A percentile compares a stretch with the other conserved stretches of the same genome.
These are phyloP conservation scores for Globisporangium middletonii DNA, from an alignment of 352 stramenopile species.

Conservation along the genomic window DNA sequence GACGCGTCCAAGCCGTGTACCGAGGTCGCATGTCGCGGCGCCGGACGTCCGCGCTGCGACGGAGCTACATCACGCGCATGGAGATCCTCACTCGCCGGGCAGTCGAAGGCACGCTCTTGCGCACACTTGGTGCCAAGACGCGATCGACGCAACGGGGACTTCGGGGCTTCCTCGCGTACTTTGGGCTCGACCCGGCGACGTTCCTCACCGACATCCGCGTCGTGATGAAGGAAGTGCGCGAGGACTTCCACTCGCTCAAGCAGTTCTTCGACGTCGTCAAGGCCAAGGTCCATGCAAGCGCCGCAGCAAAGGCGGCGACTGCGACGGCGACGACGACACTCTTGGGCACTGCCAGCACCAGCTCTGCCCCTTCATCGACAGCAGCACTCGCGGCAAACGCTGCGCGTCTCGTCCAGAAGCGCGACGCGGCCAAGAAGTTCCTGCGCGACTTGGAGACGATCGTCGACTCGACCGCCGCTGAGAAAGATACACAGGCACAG, in stretches of 20 bases:
- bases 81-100: constrained; percentile 55
- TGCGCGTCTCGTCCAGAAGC: constrained; percentile 29
- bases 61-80: constrained; percentile 74
- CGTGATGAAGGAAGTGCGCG: constrained; percentile 56
- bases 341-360: not conserved
- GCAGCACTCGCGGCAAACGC: not conserved
- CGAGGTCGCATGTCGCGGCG: constrained; percentile 60
- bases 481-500: constrained; percentile 33
- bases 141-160: constrained; percentile 55
- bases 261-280: constrained; percentile 60
- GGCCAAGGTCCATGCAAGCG: constrained; percentile 43
- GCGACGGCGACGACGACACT: not conserved
- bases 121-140: constrained; percentile 47
- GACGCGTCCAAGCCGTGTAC: constrained; percentile 63
- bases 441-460: constrained; percentile 58
- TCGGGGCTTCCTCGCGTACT: constrained; percentile 63
- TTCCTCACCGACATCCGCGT: constrained; percentile 65
- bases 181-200: constrained; percentile 67
- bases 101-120: constrained; percentile 57
- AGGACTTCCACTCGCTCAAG: constrained; percentile 62
- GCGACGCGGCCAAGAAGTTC: constrained; percentile 47
- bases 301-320: constrained; percentile 9
- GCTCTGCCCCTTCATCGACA: not conserved
- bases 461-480: constrained; percentile 25
- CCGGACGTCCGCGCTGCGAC: constrained; percentile 52